Evolutionary conservation across 1,284 basidiomycete species (phyloP).

Genomic region (Puccinia horiana): DNA sequence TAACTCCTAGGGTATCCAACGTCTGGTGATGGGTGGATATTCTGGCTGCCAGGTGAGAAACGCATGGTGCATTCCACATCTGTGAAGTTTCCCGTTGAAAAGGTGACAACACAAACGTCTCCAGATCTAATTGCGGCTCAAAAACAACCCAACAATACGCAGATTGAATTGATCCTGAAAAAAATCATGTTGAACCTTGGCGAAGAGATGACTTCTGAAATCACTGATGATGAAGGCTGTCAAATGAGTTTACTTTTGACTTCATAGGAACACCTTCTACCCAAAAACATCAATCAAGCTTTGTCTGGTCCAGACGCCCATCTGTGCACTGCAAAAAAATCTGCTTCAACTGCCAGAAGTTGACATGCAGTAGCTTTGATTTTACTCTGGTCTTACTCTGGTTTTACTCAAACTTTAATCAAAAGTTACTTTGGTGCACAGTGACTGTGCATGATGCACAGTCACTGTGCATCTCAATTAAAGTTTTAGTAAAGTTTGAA

Average conservation of each 20-base stretch:
- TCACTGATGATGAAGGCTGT: neutral
- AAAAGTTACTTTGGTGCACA: no score
- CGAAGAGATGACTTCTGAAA: neutral
- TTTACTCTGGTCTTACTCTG: no score
- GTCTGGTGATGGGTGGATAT: constrained; percentile 13
- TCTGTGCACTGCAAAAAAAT: no score
- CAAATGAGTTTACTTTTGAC: neutral
- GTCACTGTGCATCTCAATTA: no score
- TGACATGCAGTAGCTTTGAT: no score
- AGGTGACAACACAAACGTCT: no score
- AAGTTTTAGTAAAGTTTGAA: no score
- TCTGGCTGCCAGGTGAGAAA: neutral
- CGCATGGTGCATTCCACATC: constrained; percentile 1
- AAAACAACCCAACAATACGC: no score
- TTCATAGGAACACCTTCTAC: neutral
- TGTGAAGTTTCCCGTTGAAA: neutral
- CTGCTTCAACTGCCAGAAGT: no score
- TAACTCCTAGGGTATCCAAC: neutral
- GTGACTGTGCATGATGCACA: no score
- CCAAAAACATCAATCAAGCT: neutral
- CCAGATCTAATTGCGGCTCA: no score
- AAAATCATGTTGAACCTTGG: neutral
- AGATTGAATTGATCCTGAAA: neutral
- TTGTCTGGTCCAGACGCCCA: neutral
- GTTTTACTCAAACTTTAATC: no score